Percentiles rank a stretch among this genome's conserved stretches.
Conservation (phyloP, 495 filamentous ascomycete species). For the Penicillium samsonianum region DNA sequence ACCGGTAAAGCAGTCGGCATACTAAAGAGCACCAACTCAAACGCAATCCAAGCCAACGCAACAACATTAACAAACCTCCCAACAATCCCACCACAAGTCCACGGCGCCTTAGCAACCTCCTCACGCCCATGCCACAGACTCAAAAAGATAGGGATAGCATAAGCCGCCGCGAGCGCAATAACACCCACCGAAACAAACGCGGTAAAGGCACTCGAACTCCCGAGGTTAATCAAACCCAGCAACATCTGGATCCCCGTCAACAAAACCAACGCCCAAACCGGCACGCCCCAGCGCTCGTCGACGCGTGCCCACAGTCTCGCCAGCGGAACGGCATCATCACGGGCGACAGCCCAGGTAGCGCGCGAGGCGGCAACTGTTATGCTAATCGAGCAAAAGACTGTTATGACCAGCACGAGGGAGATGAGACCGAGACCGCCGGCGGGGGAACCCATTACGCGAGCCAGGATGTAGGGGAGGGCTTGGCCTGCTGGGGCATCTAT, state of each 20-base stretch:
- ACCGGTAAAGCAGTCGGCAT: constrained; percentile 55
- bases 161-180: constrained; percentile 58
- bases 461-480: constrained; percentile 51
- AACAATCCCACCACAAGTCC: constrained; percentile 54
- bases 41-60: constrained; percentile 58
- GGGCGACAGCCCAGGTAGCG: constrained; percentile 60
- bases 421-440: constrained; percentile 50
- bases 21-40: constrained; percentile 61
- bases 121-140: constrained; percentile 53
- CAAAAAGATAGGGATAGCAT: constrained; percentile 58
- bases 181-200: constrained; percentile 66
- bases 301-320: constrained; percentile 38
- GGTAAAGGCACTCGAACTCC: constrained; percentile 59
- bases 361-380: constrained; percentile 62
- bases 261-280: constrained; percentile 40
- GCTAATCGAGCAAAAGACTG: constrained; percentile 62
- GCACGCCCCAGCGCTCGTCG: constrained; percentile 32
- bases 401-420: constrained; percentile 60
- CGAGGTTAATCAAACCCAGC: constrained; percentile 66
- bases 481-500: constrained; percentile 41
- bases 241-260: constrained; percentile 45
- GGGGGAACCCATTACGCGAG: constrained; percentile 46
- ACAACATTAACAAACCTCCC: constrained; percentile 58
- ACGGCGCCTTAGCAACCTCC: constrained; percentile 55
- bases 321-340: constrained; percentile 51